Conservation (phyloP, 192 early-diverging fungal species). For the Rhizoclosmatium sp. region DNA sequence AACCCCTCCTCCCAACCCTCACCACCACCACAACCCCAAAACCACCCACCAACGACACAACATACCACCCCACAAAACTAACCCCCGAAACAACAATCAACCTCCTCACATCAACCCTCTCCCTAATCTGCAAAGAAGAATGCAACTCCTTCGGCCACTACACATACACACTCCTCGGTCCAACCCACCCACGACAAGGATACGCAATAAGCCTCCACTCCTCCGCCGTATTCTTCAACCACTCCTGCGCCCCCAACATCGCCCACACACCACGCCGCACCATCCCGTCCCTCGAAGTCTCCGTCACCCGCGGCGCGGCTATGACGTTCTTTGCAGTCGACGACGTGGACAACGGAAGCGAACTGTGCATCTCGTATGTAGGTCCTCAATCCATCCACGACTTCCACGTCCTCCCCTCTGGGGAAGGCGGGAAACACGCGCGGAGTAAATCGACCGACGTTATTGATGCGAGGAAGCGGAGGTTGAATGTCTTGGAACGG, state of each 20-base stretch:
- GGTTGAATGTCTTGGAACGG: slow-evolving; percentile 15
- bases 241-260: slow-evolving; percentile 57
- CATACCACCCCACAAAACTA: neutral
- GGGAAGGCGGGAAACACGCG: neutral
- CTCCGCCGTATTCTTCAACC: slow-evolving; percentile 60
- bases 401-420: neutral
- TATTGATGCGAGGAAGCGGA: neutral
- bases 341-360: slow-evolving; percentile 41
- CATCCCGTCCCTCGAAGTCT: neutral
- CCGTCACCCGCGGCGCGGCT: neutral
- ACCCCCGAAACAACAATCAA: neutral
- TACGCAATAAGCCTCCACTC: slow-evolving; percentile 53
- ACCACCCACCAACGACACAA: neutral
- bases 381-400: slow-evolving; percentile 8
- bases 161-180: slow-evolving; percentile 40
- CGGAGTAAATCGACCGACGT: neutral
- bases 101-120: slow-evolving; percentile 25
- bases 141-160: slow-evolving; percentile 64
- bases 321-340: slow-evolving; percentile 53
- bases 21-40: neutral
- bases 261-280: slow-evolving; percentile 37
- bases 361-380: slow-evolving; percentile 54
- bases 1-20: neutral
- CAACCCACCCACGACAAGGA: slow-evolving; percentile 38
- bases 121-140: slow-evolving; percentile 59